Evolutionary conservation across 2,329 filamentous ascomycete genomes (phyloP).

Genomic region (Stagonosporopsis cucurbitacearum): DNA sequence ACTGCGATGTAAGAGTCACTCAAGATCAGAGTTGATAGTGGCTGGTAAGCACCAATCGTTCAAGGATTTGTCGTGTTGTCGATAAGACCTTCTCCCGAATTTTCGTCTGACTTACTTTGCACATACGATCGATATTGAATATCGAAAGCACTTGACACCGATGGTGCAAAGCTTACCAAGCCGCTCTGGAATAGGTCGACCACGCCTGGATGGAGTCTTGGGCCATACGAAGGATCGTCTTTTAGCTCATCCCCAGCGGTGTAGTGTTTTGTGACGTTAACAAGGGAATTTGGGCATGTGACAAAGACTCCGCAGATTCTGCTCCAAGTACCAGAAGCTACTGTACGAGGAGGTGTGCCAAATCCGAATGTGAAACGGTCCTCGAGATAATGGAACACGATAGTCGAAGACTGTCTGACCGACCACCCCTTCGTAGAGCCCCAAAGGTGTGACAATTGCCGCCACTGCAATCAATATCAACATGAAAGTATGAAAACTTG

Average conservation of each 20-base stretch:
- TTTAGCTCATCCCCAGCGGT: not conserved
- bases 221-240: not conserved
- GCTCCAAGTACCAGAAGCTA: slow-evolving; percentile 36
- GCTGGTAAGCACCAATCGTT: not conserved
- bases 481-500: slow-evolving; percentile 16
- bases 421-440: slow-evolving; percentile 52
- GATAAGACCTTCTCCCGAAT: not conserved
- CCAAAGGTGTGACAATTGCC: slow-evolving; percentile 56
- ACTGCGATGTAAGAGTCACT: slow-evolving; percentile 44
- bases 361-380: slow-evolving; percentile 50
- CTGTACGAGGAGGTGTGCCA: slow-evolving; percentile 49
- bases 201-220: not conserved
- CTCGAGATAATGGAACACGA: slow-evolving; percentile 48
- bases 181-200: not conserved
- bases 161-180: not conserved
- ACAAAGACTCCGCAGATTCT: slow-evolving; percentile 39
- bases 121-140: slow-evolving; percentile 3
- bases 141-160: not conserved
- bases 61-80: not conserved
- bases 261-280: not conserved
- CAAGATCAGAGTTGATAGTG: slow-evolving; percentile 16
- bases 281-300: slow-evolving; percentile 1
- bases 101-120: not conserved
- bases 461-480: slow-evolving; percentile 49
- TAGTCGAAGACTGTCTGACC: slow-evolving; percentile 19